These are phyloP conservation scores for Hydrangea macrophylla DNA, from an alignment of 148 eudicot genomes.

Conservation along the genomic window DNA sequence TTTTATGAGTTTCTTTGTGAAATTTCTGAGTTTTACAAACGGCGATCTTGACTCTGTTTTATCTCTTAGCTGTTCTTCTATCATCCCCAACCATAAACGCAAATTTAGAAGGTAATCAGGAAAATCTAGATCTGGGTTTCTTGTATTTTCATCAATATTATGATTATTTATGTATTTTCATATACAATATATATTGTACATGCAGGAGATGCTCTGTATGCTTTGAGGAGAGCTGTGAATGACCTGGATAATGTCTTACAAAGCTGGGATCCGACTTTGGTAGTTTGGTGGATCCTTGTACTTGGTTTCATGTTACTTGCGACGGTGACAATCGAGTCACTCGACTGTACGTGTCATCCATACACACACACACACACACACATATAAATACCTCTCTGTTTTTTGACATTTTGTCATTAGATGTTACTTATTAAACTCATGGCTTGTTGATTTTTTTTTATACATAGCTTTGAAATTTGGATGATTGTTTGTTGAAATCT, in stretches of 20 bases:
- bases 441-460: conserved; percentile 6
- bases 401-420: background rate
- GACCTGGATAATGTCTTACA: conserved; percentile 65
- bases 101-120: conserved; percentile 44
- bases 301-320: conserved; percentile 94
- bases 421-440: background rate
- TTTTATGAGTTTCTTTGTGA: no score
- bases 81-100: conserved; percentile 22
- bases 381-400: background rate
- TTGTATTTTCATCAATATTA: background rate
- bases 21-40: conserved; percentile 10
- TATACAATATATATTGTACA: background rate
- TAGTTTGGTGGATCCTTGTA: conserved; percentile 88
- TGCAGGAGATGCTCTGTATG: conserved; percentile 74
- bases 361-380: no score
- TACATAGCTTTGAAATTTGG: background rate
- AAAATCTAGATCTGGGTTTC: background rate
- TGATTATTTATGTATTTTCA: background rate
- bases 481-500: background rate
- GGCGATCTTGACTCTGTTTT: conserved; percentile 26
- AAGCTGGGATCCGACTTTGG: conserved; percentile 96
- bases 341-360: conserved; percentile 68
- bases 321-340: conserved; percentile 62
- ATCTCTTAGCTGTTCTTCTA: conserved; percentile 22
- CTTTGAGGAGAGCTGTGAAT: conserved; percentile 51